Conservation (phyloP, 164 flowering plant species). For the Vitis cinerea region DNA sequence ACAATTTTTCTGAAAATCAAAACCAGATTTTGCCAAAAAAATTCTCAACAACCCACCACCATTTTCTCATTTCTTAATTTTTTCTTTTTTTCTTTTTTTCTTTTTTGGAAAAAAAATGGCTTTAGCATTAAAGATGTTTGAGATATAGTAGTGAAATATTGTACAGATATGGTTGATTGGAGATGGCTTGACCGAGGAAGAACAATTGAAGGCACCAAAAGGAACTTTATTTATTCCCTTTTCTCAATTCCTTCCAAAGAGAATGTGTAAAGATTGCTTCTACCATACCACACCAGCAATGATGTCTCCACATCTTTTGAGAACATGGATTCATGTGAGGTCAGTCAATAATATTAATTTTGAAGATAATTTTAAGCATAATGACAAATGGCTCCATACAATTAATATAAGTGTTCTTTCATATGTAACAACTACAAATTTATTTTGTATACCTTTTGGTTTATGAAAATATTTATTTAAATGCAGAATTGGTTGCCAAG, state of each 20-base stretch:
- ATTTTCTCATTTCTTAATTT: too few species aligned
- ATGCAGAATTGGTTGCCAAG: slow-evolving; percentile 53
- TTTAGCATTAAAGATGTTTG: neutral
- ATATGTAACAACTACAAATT: too few species aligned
- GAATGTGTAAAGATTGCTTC: slow-evolving; percentile 47
- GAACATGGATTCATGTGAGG: slow-evolving; percentile 70
- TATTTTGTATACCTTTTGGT: too few species aligned
- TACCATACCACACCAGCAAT: slow-evolving; percentile 55
- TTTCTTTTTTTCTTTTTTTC: too few species aligned
- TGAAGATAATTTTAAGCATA: too few species aligned
- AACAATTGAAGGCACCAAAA: slow-evolving; percentile 38
- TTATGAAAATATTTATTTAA: neutral
- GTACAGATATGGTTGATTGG: slow-evolving; percentile 40
- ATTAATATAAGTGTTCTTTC: too few species aligned
- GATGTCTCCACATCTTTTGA: slow-evolving; percentile 38
- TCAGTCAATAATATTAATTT: slow-evolving; percentile 2
- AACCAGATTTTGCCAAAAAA: too few species aligned
- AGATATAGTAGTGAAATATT: neutral
- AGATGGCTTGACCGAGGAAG: slow-evolving; percentile 25
- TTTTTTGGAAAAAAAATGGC: neutral
- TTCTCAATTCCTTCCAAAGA: slow-evolving; percentile 47
- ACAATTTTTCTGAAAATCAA: too few species aligned
- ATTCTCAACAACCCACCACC: too few species aligned
- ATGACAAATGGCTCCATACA: too few species aligned
- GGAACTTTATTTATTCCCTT: slow-evolving; percentile 58